Base-by-base conservation (phyloP, 2,329 filamentous ascomycete species). In the Fusarium sp. region DNA sequence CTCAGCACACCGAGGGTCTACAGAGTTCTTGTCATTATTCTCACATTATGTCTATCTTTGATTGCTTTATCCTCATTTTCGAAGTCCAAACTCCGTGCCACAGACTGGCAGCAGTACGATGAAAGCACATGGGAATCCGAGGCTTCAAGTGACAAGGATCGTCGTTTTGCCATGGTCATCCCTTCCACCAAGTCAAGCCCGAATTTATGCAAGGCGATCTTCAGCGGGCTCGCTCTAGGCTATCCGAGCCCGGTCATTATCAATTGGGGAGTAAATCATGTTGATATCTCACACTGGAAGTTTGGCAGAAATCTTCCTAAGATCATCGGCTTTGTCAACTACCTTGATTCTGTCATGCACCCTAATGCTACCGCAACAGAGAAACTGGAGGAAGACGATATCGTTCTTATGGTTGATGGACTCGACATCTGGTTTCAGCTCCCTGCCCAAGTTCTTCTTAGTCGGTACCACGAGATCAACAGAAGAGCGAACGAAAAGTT, bases 401-500 rank as follows among this genome's bases (percentile, higher is more conserved):
- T 64, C 4, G 44, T 64, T 5, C 59, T 64, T 9, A 64, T 42
- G 44, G 59, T 64, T 2, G 61, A 64, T 1, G 39, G 8, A 8
- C 33, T 21, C 1, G 61, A 64, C 3, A 14, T 64, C 1, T 64
- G 61, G 61, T 64, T 64, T 6, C 61, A 64, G 11, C 45, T 64
- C 6, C 61, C 61, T 1, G 17, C 33, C 1, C 51, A 64, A 5
- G 33, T 64, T 4, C 28, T 64, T 6, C 59, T 64, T 17, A 57
- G 51, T 13, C 61, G 61, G 3, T 64, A 64, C 11, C 61, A 64
- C 8, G 58, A 57, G 3, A 51, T 64, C 11, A 64, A 64, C 26
- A 64, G 10, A 2, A 40, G 2, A 33, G 61, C 61, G 3, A 64
- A 64, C 2, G 44, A 57, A 19, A 64, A 14, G 21, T 3, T 64